phyloP scores from a whole-genome alignment of 2,329 filamentous ascomycete species.

The Chrysosporium queenslandicum region DNA sequence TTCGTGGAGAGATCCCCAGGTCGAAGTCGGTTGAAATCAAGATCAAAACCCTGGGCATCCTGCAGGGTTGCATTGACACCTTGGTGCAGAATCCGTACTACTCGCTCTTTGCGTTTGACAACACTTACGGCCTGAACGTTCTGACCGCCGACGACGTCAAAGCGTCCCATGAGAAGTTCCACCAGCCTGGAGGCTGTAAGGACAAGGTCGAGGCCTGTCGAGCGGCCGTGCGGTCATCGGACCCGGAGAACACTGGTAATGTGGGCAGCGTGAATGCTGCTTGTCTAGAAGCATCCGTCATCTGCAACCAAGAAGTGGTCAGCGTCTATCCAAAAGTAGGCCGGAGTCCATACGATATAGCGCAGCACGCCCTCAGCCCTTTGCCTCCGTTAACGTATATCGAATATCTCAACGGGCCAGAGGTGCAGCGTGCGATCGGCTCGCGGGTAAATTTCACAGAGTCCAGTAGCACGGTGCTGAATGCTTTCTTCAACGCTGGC shows the following conservation, averaged over 20 bases:
- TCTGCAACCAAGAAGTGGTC: constrained; percentile 49
- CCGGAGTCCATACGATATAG: constrained; percentile 50
- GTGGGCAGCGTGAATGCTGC: constrained; percentile 37
- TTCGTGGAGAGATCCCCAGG: not conserved
- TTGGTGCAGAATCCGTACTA: constrained; percentile 43
- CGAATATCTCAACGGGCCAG: constrained; percentile 48
- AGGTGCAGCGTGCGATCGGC: constrained; percentile 49
- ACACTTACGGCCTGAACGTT: constrained; percentile 48
- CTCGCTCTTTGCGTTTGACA: constrained; percentile 46
- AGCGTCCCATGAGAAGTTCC: constrained; percentile 37
- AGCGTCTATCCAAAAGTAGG: constrained; percentile 39
- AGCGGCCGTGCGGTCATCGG: constrained; percentile 36
- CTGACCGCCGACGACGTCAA: constrained; percentile 42
- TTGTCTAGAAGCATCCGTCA: constrained; percentile 38
- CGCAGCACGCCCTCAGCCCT: constrained; percentile 42
- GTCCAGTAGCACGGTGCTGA: constrained; percentile 36
- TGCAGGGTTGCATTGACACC: constrained; percentile 54
- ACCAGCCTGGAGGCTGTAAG: constrained; percentile 43
- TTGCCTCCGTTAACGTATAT: constrained; percentile 45
- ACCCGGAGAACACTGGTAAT: constrained; percentile 41
- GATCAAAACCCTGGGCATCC: constrained; percentile 46
- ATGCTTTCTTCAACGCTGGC: constrained; percentile 43
- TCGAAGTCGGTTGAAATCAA: constrained; percentile 33
- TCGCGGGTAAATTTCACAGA: constrained; percentile 49
- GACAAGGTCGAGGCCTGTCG: constrained; percentile 47